phyloP scores from a whole-genome alignment of 2,329 filamentous ascomycete genomes.

The Colletotrichum tofieldiae region DNA sequence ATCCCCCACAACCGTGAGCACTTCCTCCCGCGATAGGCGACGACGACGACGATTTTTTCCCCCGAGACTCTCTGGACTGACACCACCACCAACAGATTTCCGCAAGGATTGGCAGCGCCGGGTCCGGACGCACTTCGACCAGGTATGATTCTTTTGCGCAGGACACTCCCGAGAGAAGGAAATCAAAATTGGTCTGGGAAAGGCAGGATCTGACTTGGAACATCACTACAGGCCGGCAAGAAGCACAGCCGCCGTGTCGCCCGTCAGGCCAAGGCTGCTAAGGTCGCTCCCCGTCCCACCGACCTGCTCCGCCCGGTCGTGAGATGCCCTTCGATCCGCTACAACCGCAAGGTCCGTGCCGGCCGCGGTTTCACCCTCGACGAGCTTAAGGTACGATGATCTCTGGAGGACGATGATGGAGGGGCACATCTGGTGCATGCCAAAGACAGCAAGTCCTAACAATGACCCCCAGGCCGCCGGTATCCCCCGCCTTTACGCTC shows the following conservation, averaged over 20 bases:
- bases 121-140: constrained; percentile 99
- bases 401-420: not conserved
- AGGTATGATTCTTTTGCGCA: constrained; percentile 76
- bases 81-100: constrained; percentile 78
- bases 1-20: constrained; percentile 93
- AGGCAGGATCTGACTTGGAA: constrained; percentile 45
- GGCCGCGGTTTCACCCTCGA: constrained; percentile 97
- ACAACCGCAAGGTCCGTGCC: constrained; percentile 97
- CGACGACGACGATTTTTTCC: constrained; percentile 41
- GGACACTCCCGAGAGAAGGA: constrained; percentile 41
- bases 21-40: constrained; percentile 45
- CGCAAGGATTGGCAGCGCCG: constrained; percentile 99
- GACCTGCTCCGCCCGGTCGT: constrained; percentile 97
- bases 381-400: constrained; percentile 91
- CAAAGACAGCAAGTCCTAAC: constrained; percentile 22
- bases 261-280: constrained; percentile 94
- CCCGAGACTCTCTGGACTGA: constrained; percentile 55
- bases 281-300: constrained; percentile 95
- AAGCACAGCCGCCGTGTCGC: constrained; percentile 94
- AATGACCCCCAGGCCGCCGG: constrained; percentile 81
- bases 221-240: constrained; percentile 82
- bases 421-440: not conserved
- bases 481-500: constrained; percentile 93
- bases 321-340: constrained; percentile 97
- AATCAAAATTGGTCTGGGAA: constrained; percentile 31